A percentile compares a stretch with the other conserved stretches of the same genome.
These are phyloP conservation scores for Thelonectria rubi DNA, from an alignment of 2,329 filamentous ascomycete genomes.

Conservation along the genomic window DNA sequence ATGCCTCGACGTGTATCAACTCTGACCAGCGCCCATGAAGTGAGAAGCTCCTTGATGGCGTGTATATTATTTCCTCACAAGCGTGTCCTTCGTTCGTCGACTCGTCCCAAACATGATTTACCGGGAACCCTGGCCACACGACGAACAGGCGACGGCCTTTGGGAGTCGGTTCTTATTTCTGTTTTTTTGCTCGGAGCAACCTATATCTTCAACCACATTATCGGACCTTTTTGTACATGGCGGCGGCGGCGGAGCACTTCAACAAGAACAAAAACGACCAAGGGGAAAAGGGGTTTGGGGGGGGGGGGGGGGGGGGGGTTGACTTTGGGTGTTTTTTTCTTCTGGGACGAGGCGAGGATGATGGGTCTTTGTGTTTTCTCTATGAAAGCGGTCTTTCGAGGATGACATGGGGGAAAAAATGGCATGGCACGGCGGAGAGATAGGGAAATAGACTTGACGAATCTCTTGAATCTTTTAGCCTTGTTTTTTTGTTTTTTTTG, in stretches of 20 bases:
- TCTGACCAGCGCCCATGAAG: slow-evolving; percentile 1
- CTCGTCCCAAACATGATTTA: slow-evolving; percentile 17
- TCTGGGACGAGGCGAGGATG: background rate
- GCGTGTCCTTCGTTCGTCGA: slow-evolving; percentile 21
- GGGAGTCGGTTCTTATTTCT: background rate
- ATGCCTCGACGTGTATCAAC: background rate
- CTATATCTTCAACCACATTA: background rate
- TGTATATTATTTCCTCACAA: slow-evolving; percentile 31
- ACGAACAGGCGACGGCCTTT: slow-evolving; percentile 16
- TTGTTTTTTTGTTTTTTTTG: too few species aligned
- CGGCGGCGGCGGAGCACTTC: slow-evolving; percentile 6
- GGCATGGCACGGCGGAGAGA: slow-evolving; percentile 15
- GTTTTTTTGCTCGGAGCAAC: background rate
- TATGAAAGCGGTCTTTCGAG: too few species aligned
- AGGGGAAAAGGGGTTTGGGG: background rate
- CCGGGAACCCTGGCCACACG: slow-evolving; percentile 12
- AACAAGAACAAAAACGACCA: background rate
- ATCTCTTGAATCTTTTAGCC: too few species aligned
- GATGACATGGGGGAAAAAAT: background rate
- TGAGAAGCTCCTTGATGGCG: background rate
- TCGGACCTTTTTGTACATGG: background rate
- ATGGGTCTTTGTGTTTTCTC: background rate
- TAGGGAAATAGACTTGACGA: too few species aligned
- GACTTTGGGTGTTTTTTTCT: background rate
- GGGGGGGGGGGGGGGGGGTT: background rate